Conservation (phyloP, 2,329 filamentous ascomycete species). For the Arthrobotrys sinensis region DNA sequence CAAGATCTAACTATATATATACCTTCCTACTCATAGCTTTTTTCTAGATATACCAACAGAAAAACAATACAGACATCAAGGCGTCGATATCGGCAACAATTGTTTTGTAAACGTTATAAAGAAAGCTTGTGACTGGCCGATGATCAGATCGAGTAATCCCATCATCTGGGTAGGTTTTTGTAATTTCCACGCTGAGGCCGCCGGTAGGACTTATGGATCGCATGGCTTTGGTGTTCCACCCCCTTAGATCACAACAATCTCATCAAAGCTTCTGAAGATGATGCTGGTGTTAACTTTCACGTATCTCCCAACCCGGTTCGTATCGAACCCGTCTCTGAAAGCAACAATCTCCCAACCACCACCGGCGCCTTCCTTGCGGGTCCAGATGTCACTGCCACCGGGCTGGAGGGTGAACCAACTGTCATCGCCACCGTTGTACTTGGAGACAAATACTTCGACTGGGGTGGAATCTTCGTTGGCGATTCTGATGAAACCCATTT, state of each 20-base stretch:
- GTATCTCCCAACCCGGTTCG: constrained; percentile 12
- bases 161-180: no score
- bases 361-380: constrained; percentile 23
- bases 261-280: background rate
- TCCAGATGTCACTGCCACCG: constrained; percentile 18
- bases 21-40: no score
- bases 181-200: no score
- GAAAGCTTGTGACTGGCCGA: no score
- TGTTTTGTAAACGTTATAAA: no score
- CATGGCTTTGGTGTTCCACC: no score
- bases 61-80: no score
- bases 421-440: constrained; percentile 23
- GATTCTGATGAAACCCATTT: constrained; percentile 31
- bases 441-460: constrained; percentile 34
- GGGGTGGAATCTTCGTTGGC: constrained; percentile 2
- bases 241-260: background rate
- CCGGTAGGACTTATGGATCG: no score
- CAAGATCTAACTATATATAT: no score
- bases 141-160: no score
- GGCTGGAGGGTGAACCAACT: constrained; percentile 20
- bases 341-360: constrained; percentile 35
- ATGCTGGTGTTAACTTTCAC: constrained; percentile 1
- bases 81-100: no score
- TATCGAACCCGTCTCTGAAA: constrained; percentile 24
- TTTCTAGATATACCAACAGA: no score